phyloP scores from a whole-genome alignment of 2,329 filamentous ascomycete genomes.

The Aspergillus brunneoviolaceus region DNA sequence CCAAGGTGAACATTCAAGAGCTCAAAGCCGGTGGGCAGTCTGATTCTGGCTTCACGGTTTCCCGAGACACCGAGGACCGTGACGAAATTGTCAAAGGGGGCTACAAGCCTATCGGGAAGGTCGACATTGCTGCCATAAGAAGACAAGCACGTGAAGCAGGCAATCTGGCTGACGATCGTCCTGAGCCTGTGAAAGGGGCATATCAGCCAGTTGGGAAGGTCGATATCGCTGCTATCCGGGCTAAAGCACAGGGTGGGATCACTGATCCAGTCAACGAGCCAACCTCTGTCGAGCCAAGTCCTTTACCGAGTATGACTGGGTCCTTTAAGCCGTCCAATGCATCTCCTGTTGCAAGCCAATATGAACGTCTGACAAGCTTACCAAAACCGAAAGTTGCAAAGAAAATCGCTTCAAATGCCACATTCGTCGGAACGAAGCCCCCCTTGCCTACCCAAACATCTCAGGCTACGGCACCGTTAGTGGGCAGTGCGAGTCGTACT shows the following conservation, averaged over 20 bases:
- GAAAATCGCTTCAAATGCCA: conserved; percentile 71
- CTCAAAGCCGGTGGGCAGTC: conserved; percentile 67
- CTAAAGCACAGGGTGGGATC: conserved; percentile 69
- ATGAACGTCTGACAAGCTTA: conserved; percentile 79
- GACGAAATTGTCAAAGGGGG: conserved; percentile 74
- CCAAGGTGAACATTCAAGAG: conserved; percentile 89
- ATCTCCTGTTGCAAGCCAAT: conserved; percentile 67
- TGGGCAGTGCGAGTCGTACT: conserved; percentile 82
- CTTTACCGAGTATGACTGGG: conserved; percentile 49
- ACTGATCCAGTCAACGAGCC: conserved; percentile 28
- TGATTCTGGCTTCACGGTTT: conserved; percentile 57
- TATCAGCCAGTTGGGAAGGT: conserved; percentile 97
- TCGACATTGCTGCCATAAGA: conserved; percentile 92
- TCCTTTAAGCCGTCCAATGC: conserved; percentile 72
- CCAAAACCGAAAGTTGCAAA: conserved; percentile 96
- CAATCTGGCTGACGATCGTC: conserved; percentile 67
- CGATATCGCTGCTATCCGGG: conserved; percentile 90
- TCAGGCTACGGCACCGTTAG: conserved; percentile 56
- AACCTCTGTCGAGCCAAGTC: conserved; percentile 48
- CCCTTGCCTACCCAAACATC: conserved; percentile 70
- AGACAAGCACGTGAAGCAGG: conserved; percentile 66
- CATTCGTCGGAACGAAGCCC: conserved; percentile 86
- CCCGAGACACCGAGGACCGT: conserved; percentile 47
- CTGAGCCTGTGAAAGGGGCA: conserved; percentile 81
- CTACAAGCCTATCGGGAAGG: conserved; percentile 93